Conservation (phyloP, 352 stramenopile genomes). For the Phytophthora chlamydospora region DNA sequence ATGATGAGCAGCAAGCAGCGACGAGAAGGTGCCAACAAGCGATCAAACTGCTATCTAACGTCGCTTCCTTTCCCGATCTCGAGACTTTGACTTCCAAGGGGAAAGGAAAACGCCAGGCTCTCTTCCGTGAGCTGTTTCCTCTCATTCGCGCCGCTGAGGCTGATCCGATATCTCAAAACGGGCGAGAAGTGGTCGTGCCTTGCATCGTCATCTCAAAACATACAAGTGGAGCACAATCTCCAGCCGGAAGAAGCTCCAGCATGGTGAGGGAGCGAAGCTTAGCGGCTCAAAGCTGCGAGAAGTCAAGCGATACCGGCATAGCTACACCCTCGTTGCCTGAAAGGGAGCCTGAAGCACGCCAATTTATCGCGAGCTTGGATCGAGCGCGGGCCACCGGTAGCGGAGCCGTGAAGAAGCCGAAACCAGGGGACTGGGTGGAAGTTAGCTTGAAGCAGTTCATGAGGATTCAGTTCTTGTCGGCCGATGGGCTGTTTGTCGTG, state of each 20-base stretch:
- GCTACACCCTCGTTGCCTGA: not conserved
- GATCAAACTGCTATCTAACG: slow-evolving; percentile 50
- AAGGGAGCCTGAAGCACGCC: not conserved
- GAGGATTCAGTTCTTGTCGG: slow-evolving; percentile 47
- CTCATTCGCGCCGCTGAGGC: slow-evolving; percentile 29
- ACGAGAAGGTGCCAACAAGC: slow-evolving; percentile 45
- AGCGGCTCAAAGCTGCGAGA: not conserved
- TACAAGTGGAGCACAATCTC: not conserved
- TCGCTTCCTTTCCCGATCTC: slow-evolving; percentile 52
- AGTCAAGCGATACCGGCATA: not conserved
- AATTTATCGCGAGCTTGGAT: slow-evolving; percentile 4
- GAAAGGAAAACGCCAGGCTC: slow-evolving; percentile 26
- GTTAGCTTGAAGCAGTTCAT: slow-evolving; percentile 52
- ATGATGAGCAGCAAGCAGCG: slow-evolving; percentile 4
- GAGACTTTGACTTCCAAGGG: slow-evolving; percentile 13
- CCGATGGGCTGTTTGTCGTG: slow-evolving; percentile 38
- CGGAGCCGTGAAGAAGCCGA: slow-evolving; percentile 25
- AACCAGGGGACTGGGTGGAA: slow-evolving; percentile 62
- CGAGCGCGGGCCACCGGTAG: not conserved
- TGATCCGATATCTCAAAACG: not conserved
- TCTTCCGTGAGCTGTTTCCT: slow-evolving; percentile 29
- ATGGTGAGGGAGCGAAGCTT: slow-evolving; percentile 10
- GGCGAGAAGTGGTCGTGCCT: slow-evolving; percentile 22
- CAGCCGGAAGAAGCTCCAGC: not conserved
- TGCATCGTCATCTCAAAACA: slow-evolving; percentile 8